These are phyloP conservation scores for Neospermospora avenae DNA, from an alignment of 2,329 filamentous ascomycete genomes.

Conservation along the genomic window DNA sequence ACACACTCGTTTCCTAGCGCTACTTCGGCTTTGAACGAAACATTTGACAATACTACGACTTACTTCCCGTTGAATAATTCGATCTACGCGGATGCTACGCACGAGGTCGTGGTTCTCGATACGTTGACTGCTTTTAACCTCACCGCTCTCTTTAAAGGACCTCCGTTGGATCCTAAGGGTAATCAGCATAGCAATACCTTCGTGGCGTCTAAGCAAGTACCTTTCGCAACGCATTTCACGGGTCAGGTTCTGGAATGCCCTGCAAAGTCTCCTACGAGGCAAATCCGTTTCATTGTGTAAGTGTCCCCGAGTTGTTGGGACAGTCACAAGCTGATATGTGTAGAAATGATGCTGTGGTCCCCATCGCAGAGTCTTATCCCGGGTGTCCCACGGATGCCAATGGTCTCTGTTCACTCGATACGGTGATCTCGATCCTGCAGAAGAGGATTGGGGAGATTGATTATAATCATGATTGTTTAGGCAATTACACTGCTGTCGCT, in stretches of 20 bases:
- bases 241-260: slow-evolving; percentile 15
- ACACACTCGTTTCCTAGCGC: slow-evolving; percentile 25
- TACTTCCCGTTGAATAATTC: slow-evolving; percentile 44
- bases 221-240: slow-evolving; percentile 16
- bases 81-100: slow-evolving; percentile 43
- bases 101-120: slow-evolving; percentile 36
- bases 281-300: slow-evolving; percentile 16
- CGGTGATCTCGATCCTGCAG: slow-evolving; percentile 11
- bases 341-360: slow-evolving; percentile 16
- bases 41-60: slow-evolving; percentile 40
- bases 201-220: slow-evolving; percentile 12
- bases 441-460: slow-evolving; percentile 15
- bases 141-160: slow-evolving; percentile 12
- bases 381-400: slow-evolving; percentile 11
- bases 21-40: slow-evolving; percentile 19
- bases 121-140: slow-evolving; percentile 15
- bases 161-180: not conserved
- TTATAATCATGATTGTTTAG: slow-evolving; percentile 16
- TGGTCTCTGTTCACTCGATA: slow-evolving; percentile 17
- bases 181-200: slow-evolving; percentile 12
- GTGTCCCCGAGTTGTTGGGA: not conserved
- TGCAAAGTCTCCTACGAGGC: slow-evolving; percentile 9
- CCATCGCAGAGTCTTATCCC: slow-evolving; percentile 10
- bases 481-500: slow-evolving; percentile 11
- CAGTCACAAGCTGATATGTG: not conserved